Conservation (phyloP, 164 flowering plant genomes). For the Nymphaea colorata region DNA sequence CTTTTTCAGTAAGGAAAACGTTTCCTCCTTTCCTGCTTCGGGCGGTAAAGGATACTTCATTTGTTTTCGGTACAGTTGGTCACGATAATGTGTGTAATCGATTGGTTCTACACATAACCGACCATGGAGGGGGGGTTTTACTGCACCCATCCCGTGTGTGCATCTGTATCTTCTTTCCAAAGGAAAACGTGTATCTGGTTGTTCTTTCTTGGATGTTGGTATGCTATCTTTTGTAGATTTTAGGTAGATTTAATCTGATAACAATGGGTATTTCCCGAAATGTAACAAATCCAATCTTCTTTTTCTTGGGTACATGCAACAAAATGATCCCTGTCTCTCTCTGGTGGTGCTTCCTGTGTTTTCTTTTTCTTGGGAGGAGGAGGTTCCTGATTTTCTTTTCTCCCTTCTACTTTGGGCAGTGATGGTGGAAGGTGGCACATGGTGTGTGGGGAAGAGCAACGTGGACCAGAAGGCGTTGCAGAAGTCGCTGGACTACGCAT, state of each 20-base stretch:
- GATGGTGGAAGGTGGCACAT: not conserved
- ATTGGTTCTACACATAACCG: not conserved
- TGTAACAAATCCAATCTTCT: not conserved
- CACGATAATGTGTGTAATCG: not conserved
- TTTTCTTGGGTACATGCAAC: not conserved
- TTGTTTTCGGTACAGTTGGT: not conserved
- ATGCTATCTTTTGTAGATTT: not conserved
- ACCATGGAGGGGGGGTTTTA: not conserved
- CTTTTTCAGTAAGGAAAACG: not conserved
- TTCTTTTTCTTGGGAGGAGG: not conserved
- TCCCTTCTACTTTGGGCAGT: not conserved
- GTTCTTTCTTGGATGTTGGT: too few species aligned
- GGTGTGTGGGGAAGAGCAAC: slow-evolving; percentile 2
- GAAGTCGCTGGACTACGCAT: slow-evolving; percentile 1
- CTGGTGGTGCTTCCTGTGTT: not conserved
- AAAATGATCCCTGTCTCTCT: not conserved
- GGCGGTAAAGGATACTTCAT: not conserved
- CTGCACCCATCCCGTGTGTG: not conserved
- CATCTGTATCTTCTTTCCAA: not conserved
- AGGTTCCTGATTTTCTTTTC: too few species aligned
- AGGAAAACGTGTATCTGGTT: not conserved
- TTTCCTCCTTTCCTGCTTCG: not conserved
- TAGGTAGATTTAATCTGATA: not conserved
- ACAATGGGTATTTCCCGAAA: too few species aligned
- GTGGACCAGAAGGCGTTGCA: not conserved